phyloP scores from a whole-genome alignment of 352 stramenopile species.

The Phytopythium mirpurense region DNA sequence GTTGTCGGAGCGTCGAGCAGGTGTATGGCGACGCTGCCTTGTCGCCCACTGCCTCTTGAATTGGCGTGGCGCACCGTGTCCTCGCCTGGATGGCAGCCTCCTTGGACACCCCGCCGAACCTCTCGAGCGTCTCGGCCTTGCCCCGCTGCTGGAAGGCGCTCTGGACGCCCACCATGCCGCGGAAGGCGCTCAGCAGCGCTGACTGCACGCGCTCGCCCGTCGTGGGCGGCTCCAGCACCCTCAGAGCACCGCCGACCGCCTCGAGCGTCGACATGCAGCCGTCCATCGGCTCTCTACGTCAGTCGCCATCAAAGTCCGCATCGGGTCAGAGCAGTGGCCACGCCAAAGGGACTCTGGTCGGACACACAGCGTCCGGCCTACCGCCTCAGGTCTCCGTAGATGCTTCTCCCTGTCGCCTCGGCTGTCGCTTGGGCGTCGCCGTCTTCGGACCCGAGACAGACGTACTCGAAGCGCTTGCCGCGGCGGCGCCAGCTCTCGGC shows the following conservation, averaged over 20 bases:
- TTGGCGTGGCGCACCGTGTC: conserved; percentile 3
- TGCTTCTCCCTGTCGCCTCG: conserved; percentile 18
- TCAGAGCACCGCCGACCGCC: conserved; percentile 46
- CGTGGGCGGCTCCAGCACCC: conserved; percentile 28
- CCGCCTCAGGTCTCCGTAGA: conserved; percentile 58
- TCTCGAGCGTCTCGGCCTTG: conserved; percentile 20
- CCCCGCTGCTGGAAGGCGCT: conserved; percentile 31
- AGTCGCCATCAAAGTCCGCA: no score
- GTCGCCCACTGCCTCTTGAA: no score
- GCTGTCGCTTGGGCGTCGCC: not conserved
- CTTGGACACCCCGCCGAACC: conserved; percentile 39
- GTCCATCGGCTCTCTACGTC: conserved; percentile 57
- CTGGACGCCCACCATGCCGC: conserved; percentile 56
- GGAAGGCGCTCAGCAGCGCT: conserved; percentile 41
- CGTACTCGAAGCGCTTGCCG: conserved; percentile 33
- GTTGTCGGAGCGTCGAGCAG: conserved; percentile 6
- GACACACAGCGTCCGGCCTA: conserved; percentile 9
- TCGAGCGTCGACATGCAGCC: conserved; percentile 75
- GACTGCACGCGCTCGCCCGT: conserved; percentile 11
- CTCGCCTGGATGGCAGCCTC: conserved; percentile 24
- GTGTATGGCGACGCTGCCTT: no score
- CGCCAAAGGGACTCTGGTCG: no score
- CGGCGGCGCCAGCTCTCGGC: conserved; percentile 15
- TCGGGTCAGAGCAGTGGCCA: no score
- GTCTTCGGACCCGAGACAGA: conserved; percentile 29